A percentile compares a stretch with the other conserved stretches of the same genome.
Evolutionary conservation across 2,329 filamentous ascomycete species (phyloP).

Genomic region (Monilinia polystroma): DNA sequence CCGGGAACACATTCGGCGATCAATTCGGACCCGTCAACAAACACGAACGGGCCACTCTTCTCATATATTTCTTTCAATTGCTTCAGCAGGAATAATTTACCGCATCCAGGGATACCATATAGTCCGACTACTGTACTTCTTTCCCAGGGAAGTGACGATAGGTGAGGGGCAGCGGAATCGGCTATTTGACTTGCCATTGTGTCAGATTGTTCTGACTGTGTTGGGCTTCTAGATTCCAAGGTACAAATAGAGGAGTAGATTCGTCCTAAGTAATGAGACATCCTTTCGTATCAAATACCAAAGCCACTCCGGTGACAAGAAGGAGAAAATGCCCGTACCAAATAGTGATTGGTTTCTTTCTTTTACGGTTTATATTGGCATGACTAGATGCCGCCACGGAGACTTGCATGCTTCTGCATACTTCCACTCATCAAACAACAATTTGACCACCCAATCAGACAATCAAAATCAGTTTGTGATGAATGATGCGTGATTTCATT

Average conservation of each 20-base stretch:
- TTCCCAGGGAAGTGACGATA: background rate
- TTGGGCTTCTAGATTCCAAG: no score
- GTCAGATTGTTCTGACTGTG: background rate
- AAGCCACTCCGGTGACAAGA: background rate
- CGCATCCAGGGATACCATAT: constrained; percentile 55
- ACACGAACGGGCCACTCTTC: constrained; percentile 42
- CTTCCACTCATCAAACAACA: background rate
- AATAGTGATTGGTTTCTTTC: background rate
- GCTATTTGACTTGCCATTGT: background rate
- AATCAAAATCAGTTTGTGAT: background rate
- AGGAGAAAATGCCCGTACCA: no score
- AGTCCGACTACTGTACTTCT: constrained; percentile 50
- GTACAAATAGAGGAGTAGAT: background rate
- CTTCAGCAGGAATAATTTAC: constrained; percentile 50
- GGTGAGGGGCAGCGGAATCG: background rate
- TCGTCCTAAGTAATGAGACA: background rate
- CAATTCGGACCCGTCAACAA: constrained; percentile 54
- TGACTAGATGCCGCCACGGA: background rate
- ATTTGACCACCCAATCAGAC: background rate
- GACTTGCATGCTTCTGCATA: constrained; percentile 5
- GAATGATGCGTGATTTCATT: background rate
- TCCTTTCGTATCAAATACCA: background rate
- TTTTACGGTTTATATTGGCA: background rate
- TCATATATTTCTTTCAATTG: constrained; percentile 43
- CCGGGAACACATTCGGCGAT: constrained; percentile 41